These are phyloP conservation scores for Capronia epimyces DNA, from an alignment of 2,329 filamentous ascomycete species.

Conservation along the genomic window DNA sequence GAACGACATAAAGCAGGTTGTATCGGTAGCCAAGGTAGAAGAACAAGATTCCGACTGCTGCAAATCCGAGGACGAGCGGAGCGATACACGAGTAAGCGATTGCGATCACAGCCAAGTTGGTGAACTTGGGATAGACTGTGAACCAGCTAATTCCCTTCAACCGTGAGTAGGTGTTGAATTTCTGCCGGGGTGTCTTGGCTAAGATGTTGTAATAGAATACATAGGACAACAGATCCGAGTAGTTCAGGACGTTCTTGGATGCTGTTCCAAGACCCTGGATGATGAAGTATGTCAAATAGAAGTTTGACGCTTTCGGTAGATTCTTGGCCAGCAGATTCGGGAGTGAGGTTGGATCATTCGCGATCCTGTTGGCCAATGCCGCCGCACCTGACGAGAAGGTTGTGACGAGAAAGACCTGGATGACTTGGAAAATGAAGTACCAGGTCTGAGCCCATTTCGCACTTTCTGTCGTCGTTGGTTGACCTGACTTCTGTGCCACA, in stretches of 20 bases:
- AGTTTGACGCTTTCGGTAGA: constrained; percentile 82
- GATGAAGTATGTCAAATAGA: constrained; percentile 92
- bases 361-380: constrained; percentile 60
- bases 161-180: constrained; percentile 70
- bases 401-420: constrained; percentile 85
- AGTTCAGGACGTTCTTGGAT: constrained; percentile 43
- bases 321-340: constrained; percentile 65
- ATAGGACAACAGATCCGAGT: constrained; percentile 50
- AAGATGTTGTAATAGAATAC: constrained; percentile 25
- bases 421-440: constrained; percentile 68
- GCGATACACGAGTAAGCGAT: constrained; percentile 84
- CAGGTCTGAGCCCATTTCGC: constrained; percentile 86
- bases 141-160: constrained; percentile 76
- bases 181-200: constrained; percentile 61
- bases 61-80: constrained; percentile 76
- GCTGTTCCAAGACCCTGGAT: constrained; percentile 68
- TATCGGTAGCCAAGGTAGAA: constrained; percentile 87
- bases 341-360: constrained; percentile 57
- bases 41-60: constrained; percentile 67
- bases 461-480: constrained; percentile 70
- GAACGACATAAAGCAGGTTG: constrained; percentile 81
- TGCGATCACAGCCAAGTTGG: constrained; percentile 78
- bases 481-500: constrained; percentile 71
- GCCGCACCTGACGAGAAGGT: constrained; percentile 72
- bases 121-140: constrained; percentile 72